Evolutionary conservation across 805 yeast species (phyloP).

Genomic region (Ogataea henricii): DNA sequence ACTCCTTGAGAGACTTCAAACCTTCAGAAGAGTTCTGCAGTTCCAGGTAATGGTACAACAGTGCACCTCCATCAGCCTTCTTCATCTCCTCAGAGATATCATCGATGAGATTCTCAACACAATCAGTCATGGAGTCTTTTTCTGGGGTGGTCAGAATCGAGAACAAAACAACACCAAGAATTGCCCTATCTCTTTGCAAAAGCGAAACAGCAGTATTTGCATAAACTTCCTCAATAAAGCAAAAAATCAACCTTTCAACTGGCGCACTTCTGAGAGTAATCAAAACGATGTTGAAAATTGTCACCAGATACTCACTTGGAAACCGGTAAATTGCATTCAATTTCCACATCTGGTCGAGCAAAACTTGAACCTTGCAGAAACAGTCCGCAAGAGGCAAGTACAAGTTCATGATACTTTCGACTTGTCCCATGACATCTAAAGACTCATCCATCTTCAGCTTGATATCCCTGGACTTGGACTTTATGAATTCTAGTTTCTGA

Average conservation of each 20-base stretch:
- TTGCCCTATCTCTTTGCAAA: constrained; percentile 43
- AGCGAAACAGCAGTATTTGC: constrained; percentile 49
- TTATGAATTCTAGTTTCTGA: constrained; percentile 62
- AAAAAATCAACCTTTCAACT: constrained; percentile 35
- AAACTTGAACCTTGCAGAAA: constrained; percentile 50
- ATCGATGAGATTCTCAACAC: not conserved
- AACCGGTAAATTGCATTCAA: constrained; percentile 62
- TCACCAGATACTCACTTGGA: constrained; percentile 47
- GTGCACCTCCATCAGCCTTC: not conserved
- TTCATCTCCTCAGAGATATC: not conserved
- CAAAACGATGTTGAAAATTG: constrained; percentile 36
- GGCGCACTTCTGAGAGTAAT: constrained; percentile 15
- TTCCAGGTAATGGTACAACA: not conserved
- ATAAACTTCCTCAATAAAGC: constrained; percentile 50
- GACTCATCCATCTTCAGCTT: constrained; percentile 57
- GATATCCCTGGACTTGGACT: constrained; percentile 59
- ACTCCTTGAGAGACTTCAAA: constrained; percentile 29
- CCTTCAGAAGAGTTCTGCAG: not conserved
- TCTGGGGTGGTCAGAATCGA: constrained; percentile 11
- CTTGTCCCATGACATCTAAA: constrained; percentile 50
- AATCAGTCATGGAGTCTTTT: not conserved
- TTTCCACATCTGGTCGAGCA: constrained; percentile 44
- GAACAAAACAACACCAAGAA: constrained; percentile 44
- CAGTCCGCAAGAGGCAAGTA: constrained; percentile 59
- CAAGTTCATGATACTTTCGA: constrained; percentile 48